These are phyloP conservation scores for Teratosphaeria destructans DNA, from an alignment of 2,329 filamentous ascomycete species.

Conservation along the genomic window DNA sequence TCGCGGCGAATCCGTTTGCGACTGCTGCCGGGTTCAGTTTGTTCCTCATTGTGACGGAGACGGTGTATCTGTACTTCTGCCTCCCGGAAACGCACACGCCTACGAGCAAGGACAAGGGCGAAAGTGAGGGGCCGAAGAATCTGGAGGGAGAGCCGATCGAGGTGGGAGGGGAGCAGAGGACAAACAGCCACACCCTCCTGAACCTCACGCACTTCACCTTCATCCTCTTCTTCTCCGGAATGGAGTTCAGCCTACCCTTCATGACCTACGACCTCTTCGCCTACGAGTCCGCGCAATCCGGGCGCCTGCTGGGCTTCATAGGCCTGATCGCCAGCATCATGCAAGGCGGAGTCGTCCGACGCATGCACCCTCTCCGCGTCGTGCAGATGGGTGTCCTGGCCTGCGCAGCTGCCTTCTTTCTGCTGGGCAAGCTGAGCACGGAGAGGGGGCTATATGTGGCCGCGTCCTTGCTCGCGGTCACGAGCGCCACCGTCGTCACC, in stretches of 20 bases:
- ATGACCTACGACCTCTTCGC: slow-evolving; percentile 93
- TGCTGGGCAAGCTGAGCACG: slow-evolving; percentile 61
- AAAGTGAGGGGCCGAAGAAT: slow-evolving; percentile 7
- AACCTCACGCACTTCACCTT: slow-evolving; percentile 84
- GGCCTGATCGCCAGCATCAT: slow-evolving; percentile 85
- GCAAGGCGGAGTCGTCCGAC: slow-evolving; percentile 82
- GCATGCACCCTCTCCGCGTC: slow-evolving; percentile 68
- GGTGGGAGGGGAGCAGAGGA: slow-evolving; percentile 38
- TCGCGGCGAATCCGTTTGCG: slow-evolving; percentile 86
- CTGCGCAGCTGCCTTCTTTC: slow-evolving; percentile 68
- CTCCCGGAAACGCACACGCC: slow-evolving; percentile 73
- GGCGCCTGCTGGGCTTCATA: slow-evolving; percentile 78
- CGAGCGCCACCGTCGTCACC: slow-evolving; percentile 89
- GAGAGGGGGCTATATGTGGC: slow-evolving; percentile 67
- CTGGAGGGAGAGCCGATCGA: slow-evolving; percentile 14
- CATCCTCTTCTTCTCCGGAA: slow-evolving; percentile 91
- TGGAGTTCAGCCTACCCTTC: slow-evolving; percentile 96
- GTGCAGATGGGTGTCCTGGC: slow-evolving; percentile 70
- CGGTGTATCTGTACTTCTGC: slow-evolving; percentile 69
- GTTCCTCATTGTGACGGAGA: slow-evolving; percentile 75
- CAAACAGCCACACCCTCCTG: slow-evolving; percentile 73
- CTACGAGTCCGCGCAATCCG: slow-evolving; percentile 70
- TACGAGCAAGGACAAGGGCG: slow-evolving; percentile 8
- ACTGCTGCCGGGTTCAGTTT: slow-evolving; percentile 84
- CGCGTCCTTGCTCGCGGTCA: slow-evolving; percentile 74